Percentiles rank a stretch among this genome's conserved stretches.
Conservation (phyloP, 441 rosid genomes). For the Mallotus japonicus region DNA sequence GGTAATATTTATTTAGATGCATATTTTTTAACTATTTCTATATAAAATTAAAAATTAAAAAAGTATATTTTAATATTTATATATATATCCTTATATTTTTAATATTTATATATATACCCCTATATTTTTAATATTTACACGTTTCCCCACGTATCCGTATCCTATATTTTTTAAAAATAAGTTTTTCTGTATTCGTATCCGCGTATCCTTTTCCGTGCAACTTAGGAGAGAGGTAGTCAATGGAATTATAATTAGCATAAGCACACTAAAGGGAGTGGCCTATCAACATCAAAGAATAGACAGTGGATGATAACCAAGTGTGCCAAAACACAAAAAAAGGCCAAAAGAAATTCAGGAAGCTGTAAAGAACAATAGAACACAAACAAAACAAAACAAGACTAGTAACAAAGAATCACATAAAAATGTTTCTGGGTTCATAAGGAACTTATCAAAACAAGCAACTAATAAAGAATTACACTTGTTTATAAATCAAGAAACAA, state of each 20-base stretch:
- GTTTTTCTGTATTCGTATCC: no score
- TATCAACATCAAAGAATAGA: neutral
- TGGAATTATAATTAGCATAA: neutral
- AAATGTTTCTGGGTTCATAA: constrained; percentile 21
- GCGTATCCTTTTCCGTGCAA: no score
- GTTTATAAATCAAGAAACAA: neutral
- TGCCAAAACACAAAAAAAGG: neutral
- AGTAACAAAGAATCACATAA: neutral
- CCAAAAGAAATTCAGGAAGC: neutral
- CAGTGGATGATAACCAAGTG: neutral
- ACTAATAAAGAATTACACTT: neutral
- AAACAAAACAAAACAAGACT: constrained; percentile 3
- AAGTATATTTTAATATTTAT: no score
- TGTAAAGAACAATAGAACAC: neutral
- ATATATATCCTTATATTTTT: no score
- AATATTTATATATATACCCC: no score
- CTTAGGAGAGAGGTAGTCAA: neutral
- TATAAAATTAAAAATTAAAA: no score
- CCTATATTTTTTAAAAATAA: no score
- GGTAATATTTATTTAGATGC: no score
- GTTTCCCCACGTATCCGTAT: no score
- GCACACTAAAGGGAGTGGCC: neutral
- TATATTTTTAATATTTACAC: no score
- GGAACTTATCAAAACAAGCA: neutral
- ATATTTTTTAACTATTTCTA: no score